Evolutionary conservation across 257 asterid species (phyloP).

Genomic region (Nicotiana obtusifolia): DNA sequence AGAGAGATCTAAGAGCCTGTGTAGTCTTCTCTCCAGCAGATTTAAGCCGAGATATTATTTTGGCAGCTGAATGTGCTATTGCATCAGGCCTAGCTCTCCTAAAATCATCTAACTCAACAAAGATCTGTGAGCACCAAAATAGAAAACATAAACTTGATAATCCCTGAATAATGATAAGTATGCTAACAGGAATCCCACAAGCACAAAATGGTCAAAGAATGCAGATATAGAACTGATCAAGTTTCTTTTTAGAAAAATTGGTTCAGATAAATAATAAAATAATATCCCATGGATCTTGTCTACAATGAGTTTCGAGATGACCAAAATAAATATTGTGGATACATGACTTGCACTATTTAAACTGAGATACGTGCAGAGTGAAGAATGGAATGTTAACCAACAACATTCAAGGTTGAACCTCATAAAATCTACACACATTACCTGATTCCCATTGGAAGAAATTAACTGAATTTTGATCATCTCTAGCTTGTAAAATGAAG

Average conservation of each 20-base stretch:
- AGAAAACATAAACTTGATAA: background rate
- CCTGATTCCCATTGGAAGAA: slow-evolving; percentile 75
- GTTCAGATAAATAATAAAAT: background rate
- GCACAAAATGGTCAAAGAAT: slow-evolving; percentile 13
- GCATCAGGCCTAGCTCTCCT: slow-evolving; percentile 90
- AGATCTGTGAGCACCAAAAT: slow-evolving; percentile 36
- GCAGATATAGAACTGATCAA: background rate
- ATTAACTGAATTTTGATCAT: slow-evolving; percentile 73
- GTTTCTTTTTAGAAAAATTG: background rate
- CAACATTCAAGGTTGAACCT: background rate
- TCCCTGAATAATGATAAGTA: background rate
- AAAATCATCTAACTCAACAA: slow-evolving; percentile 77
- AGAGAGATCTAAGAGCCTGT: slow-evolving; percentile 85
- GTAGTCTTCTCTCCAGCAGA: slow-evolving; percentile 91
- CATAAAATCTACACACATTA: slow-evolving; percentile 14
- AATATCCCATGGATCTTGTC: background rate
- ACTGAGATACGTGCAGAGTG: background rate
- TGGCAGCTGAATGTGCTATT: slow-evolving; percentile 89
- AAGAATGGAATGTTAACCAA: slow-evolving; percentile 4
- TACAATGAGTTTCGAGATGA: background rate
- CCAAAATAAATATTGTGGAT: background rate
- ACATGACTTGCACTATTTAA: background rate
- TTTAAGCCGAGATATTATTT: slow-evolving; percentile 75
- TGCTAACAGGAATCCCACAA: background rate
- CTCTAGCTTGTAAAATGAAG: slow-evolving; percentile 90